Conservation (phyloP, 176 grass and related monocot species). For the Aegilops tauschii region DNA sequence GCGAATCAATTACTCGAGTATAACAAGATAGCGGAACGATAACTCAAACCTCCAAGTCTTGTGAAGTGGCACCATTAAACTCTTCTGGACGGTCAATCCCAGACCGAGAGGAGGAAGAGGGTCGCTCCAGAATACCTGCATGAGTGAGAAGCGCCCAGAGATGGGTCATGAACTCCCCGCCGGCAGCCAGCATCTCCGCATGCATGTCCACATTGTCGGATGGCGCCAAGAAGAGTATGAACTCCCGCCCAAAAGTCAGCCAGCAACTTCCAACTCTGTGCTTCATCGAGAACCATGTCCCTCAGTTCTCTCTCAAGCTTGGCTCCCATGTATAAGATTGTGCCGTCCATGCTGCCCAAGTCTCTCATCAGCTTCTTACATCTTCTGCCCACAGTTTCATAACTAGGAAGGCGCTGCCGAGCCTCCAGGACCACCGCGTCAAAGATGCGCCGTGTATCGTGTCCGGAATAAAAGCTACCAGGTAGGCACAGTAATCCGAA, state of each 20-base stretch:
- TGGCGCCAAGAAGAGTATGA: constrained; percentile 21
- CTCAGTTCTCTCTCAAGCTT: constrained; percentile 14
- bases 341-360: not conserved
- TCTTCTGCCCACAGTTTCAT: not conserved
- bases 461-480: constrained; percentile 28
- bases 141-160: constrained; percentile 24
- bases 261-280: constrained; percentile 7
- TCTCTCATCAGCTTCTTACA: not conserved
- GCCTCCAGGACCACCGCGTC: not conserved
- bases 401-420: not conserved
- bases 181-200: not conserved
- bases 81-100: not conserved
- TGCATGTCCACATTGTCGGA: not conserved
- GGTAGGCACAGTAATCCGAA: constrained; percentile 28
- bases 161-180: constrained; percentile 29
- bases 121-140: constrained; percentile 13
- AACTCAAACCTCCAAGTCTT: not conserved
- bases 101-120: not conserved
- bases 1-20: too few relatives aligned
- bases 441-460: constrained; percentile 1
- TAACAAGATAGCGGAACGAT: too few relatives aligned
- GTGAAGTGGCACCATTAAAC: not conserved
- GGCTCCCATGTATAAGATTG: not conserved
- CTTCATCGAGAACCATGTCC: not conserved
- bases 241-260: constrained; percentile 12